Conservation (phyloP, 2,329 filamentous ascomycete genomes). For the Ciborinia camelliae region DNA sequence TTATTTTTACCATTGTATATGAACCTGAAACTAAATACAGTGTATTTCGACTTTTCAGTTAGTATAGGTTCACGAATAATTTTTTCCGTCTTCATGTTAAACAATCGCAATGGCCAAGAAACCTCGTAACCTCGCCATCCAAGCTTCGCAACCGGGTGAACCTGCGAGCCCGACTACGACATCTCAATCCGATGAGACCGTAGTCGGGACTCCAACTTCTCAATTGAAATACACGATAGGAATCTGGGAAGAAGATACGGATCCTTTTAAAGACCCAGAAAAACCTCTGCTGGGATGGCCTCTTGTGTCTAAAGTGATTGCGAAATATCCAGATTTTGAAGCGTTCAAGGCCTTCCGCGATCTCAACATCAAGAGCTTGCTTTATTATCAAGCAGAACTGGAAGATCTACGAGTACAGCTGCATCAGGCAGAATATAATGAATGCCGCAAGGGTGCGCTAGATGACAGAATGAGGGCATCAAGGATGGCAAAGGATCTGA, state of each 20-base stretch:
- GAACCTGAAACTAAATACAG: background rate
- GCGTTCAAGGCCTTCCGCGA: constrained; percentile 24
- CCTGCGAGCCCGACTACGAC: background rate
- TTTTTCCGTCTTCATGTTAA: background rate
- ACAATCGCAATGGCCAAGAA: background rate
- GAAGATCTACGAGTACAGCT: constrained; percentile 13
- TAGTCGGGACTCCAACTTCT: background rate
- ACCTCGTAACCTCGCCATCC: background rate
- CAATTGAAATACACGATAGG: background rate
- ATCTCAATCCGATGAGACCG: background rate
- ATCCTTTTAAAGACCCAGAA: background rate
- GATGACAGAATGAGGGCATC: background rate
- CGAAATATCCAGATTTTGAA: constrained; percentile 19
- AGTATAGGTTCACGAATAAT: background rate
- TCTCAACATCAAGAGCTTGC: constrained; percentile 25
- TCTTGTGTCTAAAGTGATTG: constrained; percentile 15
- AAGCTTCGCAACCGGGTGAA: background rate
- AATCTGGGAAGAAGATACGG: background rate
- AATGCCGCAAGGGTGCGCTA: constrained; percentile 7
- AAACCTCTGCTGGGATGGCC: constrained; percentile 21
- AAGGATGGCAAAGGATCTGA: constrained; percentile 2
- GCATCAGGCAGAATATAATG: constrained; percentile 21
- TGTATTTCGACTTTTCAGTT: background rate
- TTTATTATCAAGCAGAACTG: constrained; percentile 28
- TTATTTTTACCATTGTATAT: background rate